Base-by-base conservation (phyloP, 1,284 basidiomycete species). In the Lignosus rhinocerotis region DNA sequence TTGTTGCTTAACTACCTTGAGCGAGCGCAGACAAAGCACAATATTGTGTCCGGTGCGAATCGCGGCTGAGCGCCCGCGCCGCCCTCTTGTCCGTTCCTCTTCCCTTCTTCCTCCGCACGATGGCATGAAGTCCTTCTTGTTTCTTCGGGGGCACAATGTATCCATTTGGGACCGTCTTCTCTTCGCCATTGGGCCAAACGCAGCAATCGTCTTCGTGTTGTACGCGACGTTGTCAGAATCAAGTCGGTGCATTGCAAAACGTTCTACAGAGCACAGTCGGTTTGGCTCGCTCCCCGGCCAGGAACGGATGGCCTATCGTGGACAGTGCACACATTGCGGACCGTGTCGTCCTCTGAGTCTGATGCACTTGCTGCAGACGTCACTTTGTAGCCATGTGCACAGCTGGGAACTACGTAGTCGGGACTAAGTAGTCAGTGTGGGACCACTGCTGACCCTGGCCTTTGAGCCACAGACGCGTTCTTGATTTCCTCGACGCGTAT, bases 391-490 rank as follows among this genome's bases (percentile, higher is more conserved):
- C 62, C 64, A 62, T 62, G 56, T 61, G 59, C 58, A 34, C 32
- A 39, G 30, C 38, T 16, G 34, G 7, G 34, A n/a, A n/a, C n/a
- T 36, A 36, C 34, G 34, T 36, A 34, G n/a, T n/a, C n/a, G n/a
- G n/a, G n/a, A 4, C 25, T 25, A 2, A 25, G 25, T 25, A 25
- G 25, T 51, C 30, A 53, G 56, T 50, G 54, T 60, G 56, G 46
- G 60, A 59, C 46, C n/a, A n/a, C n/a, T n/a, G n/a, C n/a, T n/a
- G 53, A 41, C 55, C 2, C 25, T 25, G 30, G 41, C 50, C 21
- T 54, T 19, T 30, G 64, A 66, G 65, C 66, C 66, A 66, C 66
- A 59, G 58, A 59, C 66, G 66, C 63, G 66, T 66, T 51, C 16
- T 7, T 36, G 31, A 19, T 10, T 21, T 41, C 9, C 43, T 30